A percentile compares a stretch with the other conserved stretches of the same genome.
These are phyloP conservation scores for Tephrocybe sp. DNA, from an alignment of 768 basidiomycete genomes.

Conservation along the genomic window DNA sequence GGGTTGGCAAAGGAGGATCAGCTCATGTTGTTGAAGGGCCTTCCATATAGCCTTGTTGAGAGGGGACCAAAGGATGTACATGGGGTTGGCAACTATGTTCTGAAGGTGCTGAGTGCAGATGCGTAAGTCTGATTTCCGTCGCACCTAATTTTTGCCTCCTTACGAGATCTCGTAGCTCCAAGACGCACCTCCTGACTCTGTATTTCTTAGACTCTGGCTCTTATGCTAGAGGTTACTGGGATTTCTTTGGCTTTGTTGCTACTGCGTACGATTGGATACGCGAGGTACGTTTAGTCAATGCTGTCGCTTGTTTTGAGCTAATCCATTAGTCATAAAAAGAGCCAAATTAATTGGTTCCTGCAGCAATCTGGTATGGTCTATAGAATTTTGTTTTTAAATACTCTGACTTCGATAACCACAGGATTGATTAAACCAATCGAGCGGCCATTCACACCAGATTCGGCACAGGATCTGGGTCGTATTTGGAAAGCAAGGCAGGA, in stretches of 20 bases:
- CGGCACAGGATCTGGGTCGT: constrained; percentile 62
- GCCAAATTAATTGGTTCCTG: constrained; percentile 90
- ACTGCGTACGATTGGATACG: constrained; percentile 87
- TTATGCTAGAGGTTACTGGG: constrained; percentile 59
- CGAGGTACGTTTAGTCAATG: constrained; percentile 38
- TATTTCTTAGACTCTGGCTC: constrained; percentile 91
- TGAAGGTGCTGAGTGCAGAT: constrained; percentile 84
- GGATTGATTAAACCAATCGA: constrained; percentile 69
- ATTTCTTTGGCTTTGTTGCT: constrained; percentile 62
- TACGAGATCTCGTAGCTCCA: constrained; percentile 49
- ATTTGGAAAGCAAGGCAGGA: constrained; percentile 62
- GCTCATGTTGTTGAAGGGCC: constrained; percentile 62
- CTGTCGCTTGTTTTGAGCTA: background rate
- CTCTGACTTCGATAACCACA: constrained; percentile 15
- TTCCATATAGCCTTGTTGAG: constrained; percentile 85
- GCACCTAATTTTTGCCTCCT: background rate
- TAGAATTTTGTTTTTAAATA: background rate
- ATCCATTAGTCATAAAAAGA: constrained; percentile 31
- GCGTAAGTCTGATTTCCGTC: constrained; percentile 48
- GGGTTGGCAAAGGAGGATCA: constrained; percentile 64
- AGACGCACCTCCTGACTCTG: constrained; percentile 82
- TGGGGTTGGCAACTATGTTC: constrained; percentile 88
- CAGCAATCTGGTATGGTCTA: constrained; percentile 63
- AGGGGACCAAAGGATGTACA: constrained; percentile 80
- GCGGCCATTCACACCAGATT: constrained; percentile 82